Evolutionary conservation across 2,329 filamentous ascomycete genomes (phyloP).

Genomic region (Endothia cerciana): DNA sequence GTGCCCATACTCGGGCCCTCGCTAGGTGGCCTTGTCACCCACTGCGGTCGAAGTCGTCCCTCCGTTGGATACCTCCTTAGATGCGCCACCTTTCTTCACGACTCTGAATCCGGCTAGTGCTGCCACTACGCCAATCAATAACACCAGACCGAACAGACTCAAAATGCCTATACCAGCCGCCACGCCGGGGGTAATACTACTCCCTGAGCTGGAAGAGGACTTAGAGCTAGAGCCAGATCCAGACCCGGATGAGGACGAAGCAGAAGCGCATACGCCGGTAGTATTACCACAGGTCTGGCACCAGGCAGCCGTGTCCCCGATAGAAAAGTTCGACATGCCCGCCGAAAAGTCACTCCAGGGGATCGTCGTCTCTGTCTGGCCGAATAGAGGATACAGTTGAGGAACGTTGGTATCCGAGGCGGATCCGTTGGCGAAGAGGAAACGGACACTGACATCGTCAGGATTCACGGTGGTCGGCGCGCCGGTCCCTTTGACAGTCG

Average conservation of each 20-base stretch:
- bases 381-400: conserved; percentile 61
- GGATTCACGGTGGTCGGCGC: conserved; percentile 41
- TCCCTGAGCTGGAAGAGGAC: conserved; percentile 13
- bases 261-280: conserved; percentile 64
- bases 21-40: conserved; percentile 22
- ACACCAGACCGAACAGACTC: conserved; percentile 22
- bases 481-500: conserved; percentile 43
- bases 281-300: conserved; percentile 76
- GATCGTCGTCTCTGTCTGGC: conserved; percentile 57
- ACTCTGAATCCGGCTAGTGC: conserved; percentile 24
- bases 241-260: conserved; percentile 33
- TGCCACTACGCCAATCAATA: conserved; percentile 17
- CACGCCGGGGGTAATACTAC: conserved; percentile 17
- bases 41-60: not conserved
- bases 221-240: conserved; percentile 17
- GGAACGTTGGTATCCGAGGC: conserved; percentile 55
- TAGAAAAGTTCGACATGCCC: conserved; percentile 67
- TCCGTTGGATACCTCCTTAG: not conserved
- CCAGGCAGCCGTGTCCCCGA: conserved; percentile 70
- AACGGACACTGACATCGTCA: conserved; percentile 60
- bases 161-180: conserved; percentile 22
- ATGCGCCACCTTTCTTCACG: conserved; percentile 9
- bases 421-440: conserved; percentile 64
- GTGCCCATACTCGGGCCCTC: not conserved
- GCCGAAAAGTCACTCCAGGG: conserved; percentile 70